Conservation (phyloP, 208 protist genomes). For the Polymyxa betae region DNA sequence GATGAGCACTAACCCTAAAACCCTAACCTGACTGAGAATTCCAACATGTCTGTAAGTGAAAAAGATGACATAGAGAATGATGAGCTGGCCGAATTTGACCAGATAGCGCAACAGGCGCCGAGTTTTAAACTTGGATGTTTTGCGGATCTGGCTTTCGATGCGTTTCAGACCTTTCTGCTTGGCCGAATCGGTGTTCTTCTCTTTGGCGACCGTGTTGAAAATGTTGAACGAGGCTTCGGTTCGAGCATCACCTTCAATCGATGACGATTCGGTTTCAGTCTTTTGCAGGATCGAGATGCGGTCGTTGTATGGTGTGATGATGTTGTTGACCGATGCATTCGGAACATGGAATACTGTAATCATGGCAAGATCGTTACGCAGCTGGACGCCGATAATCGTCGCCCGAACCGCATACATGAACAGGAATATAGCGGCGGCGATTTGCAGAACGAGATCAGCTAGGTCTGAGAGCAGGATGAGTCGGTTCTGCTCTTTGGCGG, state of each 20-base stretch:
- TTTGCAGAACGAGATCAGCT: slow-evolving; percentile 5
- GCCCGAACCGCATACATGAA: not conserved
- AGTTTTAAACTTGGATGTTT: slow-evolving; percentile 2
- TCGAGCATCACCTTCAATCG: no score
- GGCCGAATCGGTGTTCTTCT: not conserved
- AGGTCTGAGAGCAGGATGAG: not conserved
- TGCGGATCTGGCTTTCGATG: not conserved
- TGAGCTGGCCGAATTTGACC: not conserved
- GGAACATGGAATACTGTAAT: not conserved
- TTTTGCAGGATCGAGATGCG: slow-evolving; percentile 14
- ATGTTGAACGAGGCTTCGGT: no score
- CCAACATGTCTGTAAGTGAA: not conserved
- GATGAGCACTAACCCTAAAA: not conserved
- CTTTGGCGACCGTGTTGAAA: not conserved
- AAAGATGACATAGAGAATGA: slow-evolving; percentile 1
- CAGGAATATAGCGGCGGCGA: slow-evolving; percentile 9
- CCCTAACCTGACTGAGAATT: not conserved
- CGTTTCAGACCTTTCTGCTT: not conserved
- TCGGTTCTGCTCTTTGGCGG: not conserved
- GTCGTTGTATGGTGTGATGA: not conserved
- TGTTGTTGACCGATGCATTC: not conserved
- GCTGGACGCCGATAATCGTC: slow-evolving; percentile 16
- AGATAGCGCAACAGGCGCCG: not conserved
- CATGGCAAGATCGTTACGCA: not conserved
- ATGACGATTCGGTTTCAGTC: not conserved